Conservation (phyloP, 2,329 filamentous ascomycete species). For the Fusarium domesticum region DNA sequence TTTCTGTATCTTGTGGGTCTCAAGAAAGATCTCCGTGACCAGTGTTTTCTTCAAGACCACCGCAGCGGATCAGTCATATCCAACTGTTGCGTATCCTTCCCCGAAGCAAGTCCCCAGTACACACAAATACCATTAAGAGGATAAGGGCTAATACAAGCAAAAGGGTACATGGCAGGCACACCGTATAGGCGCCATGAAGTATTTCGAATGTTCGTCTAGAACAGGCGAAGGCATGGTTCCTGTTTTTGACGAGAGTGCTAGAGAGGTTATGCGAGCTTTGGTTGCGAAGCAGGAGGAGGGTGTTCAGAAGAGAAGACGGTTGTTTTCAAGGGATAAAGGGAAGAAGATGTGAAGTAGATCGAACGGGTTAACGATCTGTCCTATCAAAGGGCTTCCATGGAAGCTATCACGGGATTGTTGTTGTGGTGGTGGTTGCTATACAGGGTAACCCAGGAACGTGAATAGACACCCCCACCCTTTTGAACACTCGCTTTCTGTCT, state of each 20-base stretch:
- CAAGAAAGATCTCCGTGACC: slow-evolving; percentile 34
- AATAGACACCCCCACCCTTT: no score
- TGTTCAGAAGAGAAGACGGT: slow-evolving; percentile 16
- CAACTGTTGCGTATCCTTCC: slow-evolving; percentile 33
- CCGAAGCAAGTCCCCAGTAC: slow-evolving; percentile 29
- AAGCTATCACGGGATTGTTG: no score
- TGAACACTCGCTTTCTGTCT: no score
- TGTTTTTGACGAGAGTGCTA: slow-evolving; percentile 29
- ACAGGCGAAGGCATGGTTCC: slow-evolving; percentile 35
- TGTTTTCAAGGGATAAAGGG: slow-evolving; percentile 11
- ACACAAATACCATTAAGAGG: no score
- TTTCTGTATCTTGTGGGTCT: slow-evolving; percentile 34
- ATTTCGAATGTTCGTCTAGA: slow-evolving; percentile 37
- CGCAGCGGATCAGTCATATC: slow-evolving; percentile 15
- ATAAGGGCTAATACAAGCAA: background rate
- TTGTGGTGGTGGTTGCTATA: no score
- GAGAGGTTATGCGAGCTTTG: slow-evolving; percentile 24
- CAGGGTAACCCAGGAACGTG: no score
- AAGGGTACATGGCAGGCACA: slow-evolving; percentile 35
- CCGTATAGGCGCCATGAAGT: slow-evolving; percentile 30
- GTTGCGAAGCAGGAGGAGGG: slow-evolving; percentile 8
- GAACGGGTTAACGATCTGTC: no score
- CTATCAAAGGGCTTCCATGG: no score
- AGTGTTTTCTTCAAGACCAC: slow-evolving; percentile 25
- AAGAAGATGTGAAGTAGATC: background rate